Evolutionary conservation across 176 grass and related monocot species (phyloP).

Genomic region (Metroxylon sagu): DNA sequence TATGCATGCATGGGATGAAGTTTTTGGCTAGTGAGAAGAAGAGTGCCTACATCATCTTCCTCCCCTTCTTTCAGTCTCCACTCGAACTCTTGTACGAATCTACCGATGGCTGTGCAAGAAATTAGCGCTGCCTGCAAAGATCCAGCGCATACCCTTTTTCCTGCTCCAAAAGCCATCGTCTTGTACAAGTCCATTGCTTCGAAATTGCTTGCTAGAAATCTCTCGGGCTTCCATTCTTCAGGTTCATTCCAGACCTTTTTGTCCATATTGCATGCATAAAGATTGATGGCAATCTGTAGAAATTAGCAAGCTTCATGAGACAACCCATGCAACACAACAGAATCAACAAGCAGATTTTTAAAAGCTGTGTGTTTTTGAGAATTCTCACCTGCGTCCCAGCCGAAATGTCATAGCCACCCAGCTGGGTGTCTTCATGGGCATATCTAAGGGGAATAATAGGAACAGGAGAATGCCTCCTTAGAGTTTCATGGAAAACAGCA

Average conservation of each 20-base stretch:
- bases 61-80: slow-evolving; percentile 79
- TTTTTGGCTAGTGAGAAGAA: slow-evolving; percentile 59
- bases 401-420: slow-evolving; percentile 52
- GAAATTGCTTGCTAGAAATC: slow-evolving; percentile 45
- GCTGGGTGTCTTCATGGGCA: slow-evolving; percentile 52
- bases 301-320: neutral
- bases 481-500: slow-evolving; percentile 72
- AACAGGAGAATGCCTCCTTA: slow-evolving; percentile 50
- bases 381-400: slow-evolving; percentile 47
- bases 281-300: slow-evolving; percentile 60
- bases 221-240: slow-evolving; percentile 67
- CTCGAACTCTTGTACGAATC: slow-evolving; percentile 60
- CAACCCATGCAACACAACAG: too few species aligned
- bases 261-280: slow-evolving; percentile 88
- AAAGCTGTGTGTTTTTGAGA: neutral
- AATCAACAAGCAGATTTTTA: neutral
- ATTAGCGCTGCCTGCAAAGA: slow-evolving; percentile 45
- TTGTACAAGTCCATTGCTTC: slow-evolving; percentile 43
- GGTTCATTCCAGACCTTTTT: slow-evolving; percentile 53
- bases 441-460: slow-evolving; percentile 60
- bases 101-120: slow-evolving; percentile 41
- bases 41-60: slow-evolving; percentile 48
- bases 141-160: slow-evolving; percentile 61
- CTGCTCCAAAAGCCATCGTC: slow-evolving; percentile 81
- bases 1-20: slow-evolving; percentile 44